phyloP scores from a whole-genome alignment of 805 yeast species.

The Saccharomycopsis schoenii region DNA sequence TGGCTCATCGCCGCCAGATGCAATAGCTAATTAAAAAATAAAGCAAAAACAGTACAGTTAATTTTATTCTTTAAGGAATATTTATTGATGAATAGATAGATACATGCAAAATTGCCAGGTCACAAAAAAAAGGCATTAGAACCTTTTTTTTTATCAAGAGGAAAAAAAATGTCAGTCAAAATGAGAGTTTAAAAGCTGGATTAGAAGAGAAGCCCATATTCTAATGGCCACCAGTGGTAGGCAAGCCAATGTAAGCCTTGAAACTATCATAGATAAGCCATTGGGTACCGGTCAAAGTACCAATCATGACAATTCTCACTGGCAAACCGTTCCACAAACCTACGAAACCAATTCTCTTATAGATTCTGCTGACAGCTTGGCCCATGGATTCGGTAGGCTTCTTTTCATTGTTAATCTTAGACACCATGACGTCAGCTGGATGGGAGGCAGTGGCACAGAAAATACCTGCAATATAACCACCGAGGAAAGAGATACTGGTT shows the following conservation, averaged over 20 bases:
- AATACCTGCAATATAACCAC: constrained; percentile 97
- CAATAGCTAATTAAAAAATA: too few species aligned
- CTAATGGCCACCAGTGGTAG: constrained; percentile 68
- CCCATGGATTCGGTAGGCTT: constrained; percentile 55
- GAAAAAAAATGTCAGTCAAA: background rate
- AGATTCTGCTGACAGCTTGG: constrained; percentile 63
- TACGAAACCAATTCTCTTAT: constrained; percentile 69
- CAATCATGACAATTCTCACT: constrained; percentile 92
- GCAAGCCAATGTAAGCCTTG: constrained; percentile 89
- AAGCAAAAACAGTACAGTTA: too few species aligned
- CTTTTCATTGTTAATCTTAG: constrained; percentile 74
- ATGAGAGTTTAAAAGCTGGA: background rate
- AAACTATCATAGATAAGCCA: constrained; percentile 96
- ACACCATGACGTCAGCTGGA: constrained; percentile 99
- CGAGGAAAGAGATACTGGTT: constrained; percentile 89
- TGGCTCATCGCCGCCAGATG: too few species aligned
- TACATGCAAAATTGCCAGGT: too few species aligned
- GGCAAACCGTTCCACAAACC: constrained; percentile 96
- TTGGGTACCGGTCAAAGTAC: constrained; percentile 94
- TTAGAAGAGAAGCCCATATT: background rate
- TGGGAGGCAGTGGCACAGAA: constrained; percentile 93
- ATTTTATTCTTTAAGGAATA: too few species aligned
- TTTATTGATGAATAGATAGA: too few species aligned
- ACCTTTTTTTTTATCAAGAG: too few species aligned
- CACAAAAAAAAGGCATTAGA: too few species aligned